Evolutionary conservation across 441 rosid genomes (phyloP), one percentile per base, ranked within the genome.

Genomic region (Codiaeum variegatum): DNA sequence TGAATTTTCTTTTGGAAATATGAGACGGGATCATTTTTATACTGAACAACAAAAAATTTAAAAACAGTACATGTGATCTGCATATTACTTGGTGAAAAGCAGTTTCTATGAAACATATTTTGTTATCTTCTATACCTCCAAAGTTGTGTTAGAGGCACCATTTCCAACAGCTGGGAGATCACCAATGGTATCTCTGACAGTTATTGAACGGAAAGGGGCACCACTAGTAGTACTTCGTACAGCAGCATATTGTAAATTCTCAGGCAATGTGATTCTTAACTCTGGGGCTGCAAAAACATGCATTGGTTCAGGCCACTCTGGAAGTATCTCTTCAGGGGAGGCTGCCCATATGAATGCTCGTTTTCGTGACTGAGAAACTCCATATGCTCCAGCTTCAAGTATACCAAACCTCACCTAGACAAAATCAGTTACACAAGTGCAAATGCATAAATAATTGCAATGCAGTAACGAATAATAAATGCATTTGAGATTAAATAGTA

Each of bases 271-370:
- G 62, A 94, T 75, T 73, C 85, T 94, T 77, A 92, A 72, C 83
- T 86, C 84, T 0, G 99, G 88, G 49, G 65, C 89, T 69, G 85
- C 76, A 77, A 94, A 94, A 46, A 94, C 97, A 72, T 92, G 93
- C 98, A 94, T 91, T 42, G 99, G 98, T 77, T 94, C 99, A 13
- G 98, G 99, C 98, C 98, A 94, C 72, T 92, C 97, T 6, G 99
- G 97, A 44, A 94, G 94, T 44, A 75, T 67, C 75, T 85, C 94
- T 12, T 85, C 92, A 31, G 98, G 97, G 10, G 96, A 84, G 62
- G 97, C 98, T 69, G 97, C 99, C 99, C 96, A 92, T 73, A 94
- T 91, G 70, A 94, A 92, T 65, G 90, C 94, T 11, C 97, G 85
- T 80, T 94, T 94, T 34, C 99, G 83, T 16, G 99, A 87, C 72